A percentile compares a stretch with the other conserved stretches of the same genome.
These are phyloP conservation scores for Thielaviopsis populi DNA, from an alignment of 2,329 filamentous ascomycete genomes.

Conservation along the genomic window DNA sequence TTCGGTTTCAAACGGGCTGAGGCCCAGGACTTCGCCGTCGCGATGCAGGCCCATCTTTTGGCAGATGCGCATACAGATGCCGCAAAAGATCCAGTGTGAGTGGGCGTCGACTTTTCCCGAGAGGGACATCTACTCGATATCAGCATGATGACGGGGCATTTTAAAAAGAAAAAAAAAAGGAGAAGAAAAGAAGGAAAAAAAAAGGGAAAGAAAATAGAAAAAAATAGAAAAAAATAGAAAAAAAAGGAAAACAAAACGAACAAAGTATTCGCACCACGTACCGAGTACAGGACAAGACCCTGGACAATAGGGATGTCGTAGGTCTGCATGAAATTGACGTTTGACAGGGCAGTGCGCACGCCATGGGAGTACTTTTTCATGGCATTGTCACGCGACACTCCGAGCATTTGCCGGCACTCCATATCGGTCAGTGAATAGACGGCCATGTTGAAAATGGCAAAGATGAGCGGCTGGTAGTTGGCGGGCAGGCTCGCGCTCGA, in stretches of 20 bases:
- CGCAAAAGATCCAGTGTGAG: conserved; percentile 45
- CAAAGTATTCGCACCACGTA: conserved; percentile 22
- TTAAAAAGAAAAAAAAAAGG: background rate
- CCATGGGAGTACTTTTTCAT: conserved; percentile 38
- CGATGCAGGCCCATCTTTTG: conserved; percentile 53
- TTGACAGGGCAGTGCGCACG: conserved; percentile 34
- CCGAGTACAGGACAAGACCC: conserved; percentile 42
- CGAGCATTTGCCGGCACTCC: conserved; percentile 40
- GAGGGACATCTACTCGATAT: conserved; percentile 34
- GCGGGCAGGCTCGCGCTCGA: conserved; percentile 34
- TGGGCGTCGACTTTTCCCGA: conserved; percentile 44
- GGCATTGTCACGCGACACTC: conserved; percentile 34
- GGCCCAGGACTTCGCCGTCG: conserved; percentile 40
- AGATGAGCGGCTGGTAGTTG: conserved; percentile 46
- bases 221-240: background rate
- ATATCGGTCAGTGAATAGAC: conserved; percentile 38
- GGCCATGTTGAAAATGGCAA: conserved; percentile 50
- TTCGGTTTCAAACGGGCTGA: conserved; percentile 49
- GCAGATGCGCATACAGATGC: conserved; percentile 46
- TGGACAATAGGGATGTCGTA: conserved; percentile 45
- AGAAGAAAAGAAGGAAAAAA: background rate
- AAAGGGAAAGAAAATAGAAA: background rate
- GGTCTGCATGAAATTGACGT: conserved; percentile 42
- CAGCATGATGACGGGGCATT: conserved; percentile 17
- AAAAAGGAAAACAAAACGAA: too few species aligned